These are phyloP conservation scores for Dictyostelium purpureum DNA, from an alignment of 78 protist species.

Conservation along the genomic window DNA sequence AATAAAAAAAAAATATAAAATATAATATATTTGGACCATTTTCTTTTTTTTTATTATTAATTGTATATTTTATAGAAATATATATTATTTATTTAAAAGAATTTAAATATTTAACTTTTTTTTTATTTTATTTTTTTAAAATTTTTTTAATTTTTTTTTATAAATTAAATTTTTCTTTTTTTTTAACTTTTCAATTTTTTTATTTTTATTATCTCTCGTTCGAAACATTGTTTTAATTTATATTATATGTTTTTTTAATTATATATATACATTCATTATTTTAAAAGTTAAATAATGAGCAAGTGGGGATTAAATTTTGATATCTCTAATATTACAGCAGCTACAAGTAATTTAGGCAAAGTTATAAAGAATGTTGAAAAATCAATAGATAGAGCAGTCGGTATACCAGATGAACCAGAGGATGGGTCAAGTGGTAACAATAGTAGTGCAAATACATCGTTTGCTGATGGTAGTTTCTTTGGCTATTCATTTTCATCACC, in stretches of 20 bases:
- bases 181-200: not conserved
- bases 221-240: not conserved
- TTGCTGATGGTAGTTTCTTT: slow-evolving; percentile 5
- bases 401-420: slow-evolving; percentile 47
- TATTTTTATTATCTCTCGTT: not conserved
- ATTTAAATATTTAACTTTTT: not conserved
- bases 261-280: not conserved
- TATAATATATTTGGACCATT: not conserved
- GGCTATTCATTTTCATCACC: slow-evolving; percentile 53
- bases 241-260: not conserved
- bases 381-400: slow-evolving; percentile 35
- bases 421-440: not conserved
- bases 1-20: not conserved
- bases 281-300: slow-evolving; percentile 14
- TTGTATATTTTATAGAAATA: not conserved
- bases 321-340: slow-evolving; percentile 26
- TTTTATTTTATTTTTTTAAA: not conserved
- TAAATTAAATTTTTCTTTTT: not conserved
- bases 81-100: no score
- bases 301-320: slow-evolving; percentile 48
- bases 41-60: not conserved
- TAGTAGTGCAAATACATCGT: not conserved
- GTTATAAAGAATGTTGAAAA: slow-evolving; percentile 67
- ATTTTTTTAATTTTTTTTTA: not conserved
- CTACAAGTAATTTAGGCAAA: no score